These are phyloP conservation scores for Podosphaera fusca DNA, from an alignment of 2,329 filamentous ascomycete genomes.

Conservation along the genomic window DNA sequence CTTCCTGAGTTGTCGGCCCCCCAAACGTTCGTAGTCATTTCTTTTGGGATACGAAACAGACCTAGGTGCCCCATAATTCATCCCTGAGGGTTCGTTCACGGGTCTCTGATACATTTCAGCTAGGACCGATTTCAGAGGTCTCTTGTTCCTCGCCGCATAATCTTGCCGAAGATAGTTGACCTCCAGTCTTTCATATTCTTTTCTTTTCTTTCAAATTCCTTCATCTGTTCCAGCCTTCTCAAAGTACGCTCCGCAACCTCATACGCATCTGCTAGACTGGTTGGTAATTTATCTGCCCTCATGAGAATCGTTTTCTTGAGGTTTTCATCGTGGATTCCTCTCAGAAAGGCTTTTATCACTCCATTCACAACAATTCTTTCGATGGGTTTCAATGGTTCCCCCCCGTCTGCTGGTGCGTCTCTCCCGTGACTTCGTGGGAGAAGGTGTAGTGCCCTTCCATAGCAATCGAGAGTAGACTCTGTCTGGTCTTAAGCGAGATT, in stretches of 20 bases:
- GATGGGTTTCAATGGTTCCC: background rate
- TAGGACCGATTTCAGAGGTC: too few relatives aligned
- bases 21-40: too few relatives aligned
- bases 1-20: background rate
- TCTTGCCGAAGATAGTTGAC: too few relatives aligned
- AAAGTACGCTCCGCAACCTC: background rate
- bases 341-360: too few relatives aligned
- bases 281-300: too few relatives aligned
- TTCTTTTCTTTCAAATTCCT: background rate
- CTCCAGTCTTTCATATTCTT: slow-evolving; percentile 1
- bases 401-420: background rate
- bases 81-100: too few relatives aligned
- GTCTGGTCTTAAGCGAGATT: background rate
- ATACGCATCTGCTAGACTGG: too few relatives aligned
- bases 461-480: background rate
- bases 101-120: too few relatives aligned
- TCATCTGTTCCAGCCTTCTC: background rate
- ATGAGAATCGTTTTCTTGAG: background rate
- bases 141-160: too few relatives aligned
- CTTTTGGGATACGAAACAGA: too few relatives aligned
- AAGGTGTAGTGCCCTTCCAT: background rate
- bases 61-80: too few relatives aligned
- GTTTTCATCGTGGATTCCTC: background rate
- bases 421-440: background rate
- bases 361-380: background rate